Percentiles rank a stretch among this genome's conserved stretches.
Conservation (phyloP, 768 basidiomycete species). For the Crucibulum laeve region DNA sequence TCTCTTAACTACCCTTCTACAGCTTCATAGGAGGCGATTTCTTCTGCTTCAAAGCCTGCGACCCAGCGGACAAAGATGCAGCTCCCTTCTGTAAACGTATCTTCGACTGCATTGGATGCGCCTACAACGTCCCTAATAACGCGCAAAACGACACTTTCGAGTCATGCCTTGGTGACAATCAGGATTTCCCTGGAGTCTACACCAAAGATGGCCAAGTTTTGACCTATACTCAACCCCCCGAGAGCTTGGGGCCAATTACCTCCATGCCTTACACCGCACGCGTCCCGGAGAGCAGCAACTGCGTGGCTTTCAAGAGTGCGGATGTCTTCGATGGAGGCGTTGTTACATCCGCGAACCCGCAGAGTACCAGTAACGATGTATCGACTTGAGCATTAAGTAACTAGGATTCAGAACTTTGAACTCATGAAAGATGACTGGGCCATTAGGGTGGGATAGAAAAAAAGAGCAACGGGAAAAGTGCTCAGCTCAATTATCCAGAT, state of each 20-base stretch:
- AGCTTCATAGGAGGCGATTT: conserved; percentile 26
- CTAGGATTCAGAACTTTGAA: too few species aligned
- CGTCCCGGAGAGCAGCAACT: conserved; percentile 35
- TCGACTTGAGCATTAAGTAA: too few species aligned
- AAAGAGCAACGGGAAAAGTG: too few species aligned
- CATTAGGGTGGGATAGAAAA: too few species aligned
- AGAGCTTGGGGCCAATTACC: conserved; percentile 36
- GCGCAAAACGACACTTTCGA: conserved; percentile 57
- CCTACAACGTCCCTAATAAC: conserved; percentile 64
- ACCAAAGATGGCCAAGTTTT: conserved; percentile 30
- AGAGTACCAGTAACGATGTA: too few species aligned
- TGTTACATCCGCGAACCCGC: too few species aligned
- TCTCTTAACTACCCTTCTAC: conserved; percentile 1
- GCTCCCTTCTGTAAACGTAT: conserved; percentile 63
- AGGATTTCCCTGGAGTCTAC: conserved; percentile 53
- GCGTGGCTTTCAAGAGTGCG: conserved; percentile 21
- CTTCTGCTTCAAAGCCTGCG: conserved; percentile 72
- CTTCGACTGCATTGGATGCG: conserved; percentile 69
- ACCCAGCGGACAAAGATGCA: conserved; percentile 45
- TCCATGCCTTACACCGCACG: conserved; percentile 36
- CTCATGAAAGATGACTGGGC: too few species aligned
- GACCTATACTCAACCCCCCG: conserved; percentile 42
- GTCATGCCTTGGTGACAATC: conserved; percentile 57
- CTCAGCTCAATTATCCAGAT: too few species aligned
- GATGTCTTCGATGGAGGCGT: too few species aligned